Evolutionary conservation across 441 rosid species (phyloP).

Genomic region (Populus hybrid): DNA sequence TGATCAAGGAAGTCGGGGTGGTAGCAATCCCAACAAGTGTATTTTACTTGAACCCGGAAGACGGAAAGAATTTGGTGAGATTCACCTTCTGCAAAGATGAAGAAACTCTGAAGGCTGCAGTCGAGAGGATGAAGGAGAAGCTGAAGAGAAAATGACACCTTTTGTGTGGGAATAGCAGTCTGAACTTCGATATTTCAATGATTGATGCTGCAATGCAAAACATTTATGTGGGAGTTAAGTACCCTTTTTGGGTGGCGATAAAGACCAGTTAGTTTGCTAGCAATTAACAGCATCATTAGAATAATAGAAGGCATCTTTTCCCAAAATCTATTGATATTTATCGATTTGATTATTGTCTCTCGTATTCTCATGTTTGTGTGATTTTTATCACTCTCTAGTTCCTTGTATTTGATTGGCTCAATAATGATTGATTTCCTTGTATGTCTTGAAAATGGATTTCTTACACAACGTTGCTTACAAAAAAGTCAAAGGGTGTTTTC

Average conservation of each 20-base stretch:
- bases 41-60: conserved; percentile 81
- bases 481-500: too few relatives aligned
- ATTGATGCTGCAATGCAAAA: neutral
- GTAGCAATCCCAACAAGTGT: conserved; percentile 83
- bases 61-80: conserved; percentile 84
- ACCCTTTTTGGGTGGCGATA: neutral
- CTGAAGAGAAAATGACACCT: conserved; percentile 44
- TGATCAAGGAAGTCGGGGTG: conserved; percentile 88
- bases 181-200: too few relatives aligned
- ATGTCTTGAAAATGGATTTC: too few relatives aligned
- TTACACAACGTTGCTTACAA: too few relatives aligned
- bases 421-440: too few relatives aligned
- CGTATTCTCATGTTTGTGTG: too few relatives aligned
- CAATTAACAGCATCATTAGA: neutral
- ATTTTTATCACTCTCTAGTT: too few relatives aligned
- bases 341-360: too few relatives aligned
- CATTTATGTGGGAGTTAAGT: neutral
- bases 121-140: conserved; percentile 83
- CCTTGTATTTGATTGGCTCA: too few relatives aligned
- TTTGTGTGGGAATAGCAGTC: neutral
- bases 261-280: neutral
- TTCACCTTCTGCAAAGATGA: conserved; percentile 93
- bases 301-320: too few relatives aligned
- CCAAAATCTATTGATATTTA: too few relatives aligned
- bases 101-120: conserved; percentile 64